These are phyloP conservation scores for Venturia pyrina DNA, from an alignment of 2,329 filamentous ascomycete species.

Conservation along the genomic window DNA sequence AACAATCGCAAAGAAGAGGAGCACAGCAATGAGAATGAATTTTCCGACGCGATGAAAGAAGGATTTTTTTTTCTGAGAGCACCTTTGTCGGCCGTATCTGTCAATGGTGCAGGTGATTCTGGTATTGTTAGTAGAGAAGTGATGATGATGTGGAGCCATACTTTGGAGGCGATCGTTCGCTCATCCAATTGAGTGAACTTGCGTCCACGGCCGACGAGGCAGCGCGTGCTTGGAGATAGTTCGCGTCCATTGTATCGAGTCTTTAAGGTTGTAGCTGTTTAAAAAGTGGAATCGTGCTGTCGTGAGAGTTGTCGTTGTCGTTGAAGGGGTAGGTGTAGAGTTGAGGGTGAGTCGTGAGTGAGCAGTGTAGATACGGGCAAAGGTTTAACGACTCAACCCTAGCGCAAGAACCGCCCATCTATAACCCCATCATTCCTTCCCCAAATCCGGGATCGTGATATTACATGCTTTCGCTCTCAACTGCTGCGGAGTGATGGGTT, in stretches of 20 bases:
- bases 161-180: neutral
- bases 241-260: neutral
- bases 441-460: neutral
- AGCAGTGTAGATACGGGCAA: no score
- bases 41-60: slow-evolving; percentile 11
- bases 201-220: neutral
- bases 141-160: neutral
- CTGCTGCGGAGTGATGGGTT: no score
- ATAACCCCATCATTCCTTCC: neutral
- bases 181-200: neutral
- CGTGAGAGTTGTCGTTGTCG: neutral
- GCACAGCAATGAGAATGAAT: slow-evolving; percentile 9
- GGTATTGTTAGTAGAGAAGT: neutral
- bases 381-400: no score
- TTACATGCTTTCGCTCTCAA: neutral
- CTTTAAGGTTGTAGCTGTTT: neutral
- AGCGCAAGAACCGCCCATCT: no score
- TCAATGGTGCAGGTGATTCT: neutral
- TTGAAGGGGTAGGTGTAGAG: neutral
- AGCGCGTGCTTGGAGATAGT: neutral
- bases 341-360: no score
- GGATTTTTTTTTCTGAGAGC: neutral
- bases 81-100: neutral
- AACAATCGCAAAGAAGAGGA: slow-evolving; percentile 7
- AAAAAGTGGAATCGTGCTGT: neutral